phyloP scores from a whole-genome alignment of 768 basidiomycete species.

The Russula ochroleuca region DNA sequence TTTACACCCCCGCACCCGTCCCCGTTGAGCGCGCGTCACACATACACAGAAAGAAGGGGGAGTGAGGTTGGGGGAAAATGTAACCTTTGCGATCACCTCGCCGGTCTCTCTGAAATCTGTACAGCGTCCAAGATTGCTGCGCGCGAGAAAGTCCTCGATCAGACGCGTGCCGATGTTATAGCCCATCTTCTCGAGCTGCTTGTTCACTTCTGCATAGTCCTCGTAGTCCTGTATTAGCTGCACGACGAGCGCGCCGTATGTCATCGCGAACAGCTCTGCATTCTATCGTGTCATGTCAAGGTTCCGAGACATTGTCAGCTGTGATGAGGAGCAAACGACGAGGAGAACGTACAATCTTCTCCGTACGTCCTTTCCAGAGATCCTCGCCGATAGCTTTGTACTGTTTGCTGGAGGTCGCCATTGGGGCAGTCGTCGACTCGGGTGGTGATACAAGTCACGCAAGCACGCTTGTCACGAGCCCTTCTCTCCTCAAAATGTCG shows the following conservation, averaged over 20 bases:
- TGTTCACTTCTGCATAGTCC: slow-evolving; percentile 91
- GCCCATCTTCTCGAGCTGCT: slow-evolving; percentile 98
- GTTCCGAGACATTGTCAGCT: slow-evolving; percentile 28
- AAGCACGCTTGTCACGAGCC: neutral
- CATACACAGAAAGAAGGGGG: slow-evolving; percentile 7
- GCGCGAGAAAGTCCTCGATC: slow-evolving; percentile 96
- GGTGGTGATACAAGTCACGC: too few species aligned
- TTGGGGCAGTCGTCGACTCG: neutral
- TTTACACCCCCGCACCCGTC: slow-evolving; percentile 33
- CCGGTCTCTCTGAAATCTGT: slow-evolving; percentile 91
- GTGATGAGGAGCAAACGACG: slow-evolving; percentile 6
- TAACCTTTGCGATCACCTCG: slow-evolving; percentile 90
- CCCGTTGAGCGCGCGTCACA: neutral
- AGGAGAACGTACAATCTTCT: slow-evolving; percentile 76
- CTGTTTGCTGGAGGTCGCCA: slow-evolving; percentile 68
- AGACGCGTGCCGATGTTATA: slow-evolving; percentile 95
- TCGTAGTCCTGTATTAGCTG: slow-evolving; percentile 99
- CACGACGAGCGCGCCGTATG: slow-evolving; percentile 96
- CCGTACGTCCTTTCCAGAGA: slow-evolving; percentile 89
- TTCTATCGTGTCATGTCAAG: slow-evolving; percentile 51
- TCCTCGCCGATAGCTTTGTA: slow-evolving; percentile 91
- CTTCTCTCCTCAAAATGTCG: slow-evolving; percentile 40
- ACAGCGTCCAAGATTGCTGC: slow-evolving; percentile 88
- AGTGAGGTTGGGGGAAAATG: neutral
- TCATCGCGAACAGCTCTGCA: slow-evolving; percentile 93